Base-by-base conservation (phyloP, 371 early-diverging fungal species). In the Coemansia linderi region DNA sequence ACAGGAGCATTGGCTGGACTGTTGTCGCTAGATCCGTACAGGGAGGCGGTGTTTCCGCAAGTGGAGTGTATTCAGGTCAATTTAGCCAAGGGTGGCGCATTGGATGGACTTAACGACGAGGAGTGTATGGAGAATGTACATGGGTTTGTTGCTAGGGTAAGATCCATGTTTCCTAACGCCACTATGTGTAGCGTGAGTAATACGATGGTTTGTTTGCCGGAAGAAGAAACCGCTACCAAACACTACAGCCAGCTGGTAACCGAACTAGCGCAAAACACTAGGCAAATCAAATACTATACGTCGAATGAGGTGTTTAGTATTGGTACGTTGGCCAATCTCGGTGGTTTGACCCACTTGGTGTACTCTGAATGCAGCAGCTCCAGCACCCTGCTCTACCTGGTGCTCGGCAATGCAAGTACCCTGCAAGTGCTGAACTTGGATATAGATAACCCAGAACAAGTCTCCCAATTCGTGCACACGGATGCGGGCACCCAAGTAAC, bases 91-190 rank as follows among this genome's bases (percentile, higher is more conserved):
- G 69, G 68, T 6, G 44, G 41, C 12, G 40, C 27, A 6, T 19
- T 39, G 2, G 8, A 33, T 10, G 57, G 40, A 6, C 17, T 19
- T 10, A 31, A 44, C 6, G 48, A 27, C 6, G 19, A 4, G 6
- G 33, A 39, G 19, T 15, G 68, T n/a, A 33, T 0, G 3, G 22
- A 61, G 5, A 54, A 33, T 27, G 68, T 71, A 13, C 19, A 27
- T 9, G 13, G 6, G 62, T 65, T 71, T 31, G 57, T 46, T 0
- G 3, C 7, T 3, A 7, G 22, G 33, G 17, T 68, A 17, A 27
- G 24, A 27, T n/a, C 36, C 1, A 61, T 71, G 62, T 71, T 71
- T 24, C 71, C 71, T 12, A 68, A 61, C 13, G 62, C 62, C 5
- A 24, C 6, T 0, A 43, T 39, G 12, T 56, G n/a, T 24, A 56